Percentiles rank a stretch among this genome's conserved stretches.
These are phyloP conservation scores for Rosellinia necatrix DNA, from an alignment of 2,329 filamentous ascomycete genomes.

Conservation along the genomic window DNA sequence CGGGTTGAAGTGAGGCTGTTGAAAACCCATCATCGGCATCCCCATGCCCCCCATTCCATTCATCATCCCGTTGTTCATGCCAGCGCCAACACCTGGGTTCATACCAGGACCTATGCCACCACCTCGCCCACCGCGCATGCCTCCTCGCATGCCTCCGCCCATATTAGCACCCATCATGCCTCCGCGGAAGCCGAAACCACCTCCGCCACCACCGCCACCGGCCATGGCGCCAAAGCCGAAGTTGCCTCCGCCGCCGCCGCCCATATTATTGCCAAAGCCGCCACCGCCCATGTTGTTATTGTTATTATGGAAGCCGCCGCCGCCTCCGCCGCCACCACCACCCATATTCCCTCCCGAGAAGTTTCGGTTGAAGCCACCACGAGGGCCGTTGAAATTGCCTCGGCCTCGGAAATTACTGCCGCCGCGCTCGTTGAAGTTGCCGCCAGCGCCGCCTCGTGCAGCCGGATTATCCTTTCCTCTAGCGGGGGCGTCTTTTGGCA, in stretches of 20 bases:
- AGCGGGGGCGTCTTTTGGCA: slow-evolving; percentile 84
- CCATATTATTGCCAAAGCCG: slow-evolving; percentile 39
- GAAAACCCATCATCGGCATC: slow-evolving; percentile 42
- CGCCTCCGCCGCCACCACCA: slow-evolving; percentile 30
- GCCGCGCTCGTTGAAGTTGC: slow-evolving; percentile 53
- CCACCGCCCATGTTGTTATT: slow-evolving; percentile 37
- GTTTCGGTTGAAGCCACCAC: slow-evolving; percentile 41
- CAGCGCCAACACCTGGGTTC: slow-evolving; percentile 32
- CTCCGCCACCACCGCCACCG: slow-evolving; percentile 37
- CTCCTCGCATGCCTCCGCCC: slow-evolving; percentile 39
- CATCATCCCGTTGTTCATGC: slow-evolving; percentile 41
- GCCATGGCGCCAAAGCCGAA: slow-evolving; percentile 40
- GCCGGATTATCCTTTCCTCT: slow-evolving; percentile 64
- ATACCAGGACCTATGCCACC: slow-evolving; percentile 38
- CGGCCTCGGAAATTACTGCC: slow-evolving; percentile 40
- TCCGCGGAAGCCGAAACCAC: slow-evolving; percentile 40
- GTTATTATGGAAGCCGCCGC: slow-evolving; percentile 40
- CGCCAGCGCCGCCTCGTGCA: slow-evolving; percentile 57
- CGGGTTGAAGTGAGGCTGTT: slow-evolving; percentile 42
- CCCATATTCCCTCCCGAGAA: slow-evolving; percentile 38
- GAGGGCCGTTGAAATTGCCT: slow-evolving; percentile 38
- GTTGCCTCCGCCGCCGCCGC: slow-evolving; percentile 34
- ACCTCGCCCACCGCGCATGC: slow-evolving; percentile 41
- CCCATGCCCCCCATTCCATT: slow-evolving; percentile 38
- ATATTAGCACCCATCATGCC: slow-evolving; percentile 42